phyloP scores from a whole-genome alignment of 768 basidiomycete genomes.

The Lyophyllum atratum region DNA sequence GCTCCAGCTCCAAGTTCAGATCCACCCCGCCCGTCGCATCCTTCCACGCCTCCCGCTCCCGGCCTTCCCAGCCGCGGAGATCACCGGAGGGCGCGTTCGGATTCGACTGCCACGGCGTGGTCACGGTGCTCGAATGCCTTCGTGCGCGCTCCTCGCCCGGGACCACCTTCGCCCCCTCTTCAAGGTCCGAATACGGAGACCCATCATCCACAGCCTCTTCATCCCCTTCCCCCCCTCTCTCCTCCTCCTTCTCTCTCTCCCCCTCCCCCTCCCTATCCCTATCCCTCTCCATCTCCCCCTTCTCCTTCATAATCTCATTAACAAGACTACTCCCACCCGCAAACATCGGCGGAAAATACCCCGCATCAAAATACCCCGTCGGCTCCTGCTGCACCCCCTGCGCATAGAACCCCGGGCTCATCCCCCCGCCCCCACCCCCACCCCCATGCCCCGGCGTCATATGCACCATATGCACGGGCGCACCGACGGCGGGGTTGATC shows the following conservation, averaged over 20 bases:
- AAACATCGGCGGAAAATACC: conserved; percentile 36
- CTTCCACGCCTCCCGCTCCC: background rate
- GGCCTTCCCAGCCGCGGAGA: conserved; percentile 12
- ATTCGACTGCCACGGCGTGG: conserved; percentile 7
- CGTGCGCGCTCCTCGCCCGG: conserved; percentile 1
- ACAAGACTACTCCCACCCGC: conserved; percentile 29
- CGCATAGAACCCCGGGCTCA: conserved; percentile 5
- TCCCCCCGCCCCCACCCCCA: conserved; percentile 20
- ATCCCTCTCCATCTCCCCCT: background rate
- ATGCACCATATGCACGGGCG: conserved; percentile 35
- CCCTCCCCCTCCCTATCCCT: conserved; percentile 11
- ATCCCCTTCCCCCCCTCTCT: background rate
- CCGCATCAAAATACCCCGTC: conserved; percentile 45
- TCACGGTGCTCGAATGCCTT: conserved; percentile 8
- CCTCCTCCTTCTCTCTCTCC: background rate
- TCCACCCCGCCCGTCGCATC: background rate
- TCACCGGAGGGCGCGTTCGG: background rate
- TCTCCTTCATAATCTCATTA: conserved; percentile 32
- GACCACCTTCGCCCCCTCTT: background rate
- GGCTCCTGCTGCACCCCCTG: conserved; percentile 25
- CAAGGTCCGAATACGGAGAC: too few relatives aligned
- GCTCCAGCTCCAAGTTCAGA: background rate
- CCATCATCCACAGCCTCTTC: background rate
- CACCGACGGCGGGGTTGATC: conserved; percentile 49
- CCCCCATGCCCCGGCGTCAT: conserved; percentile 17